These are phyloP conservation scores for Alloascoidea africana DNA, from an alignment of 805 yeast genomes.

Conservation along the genomic window DNA sequence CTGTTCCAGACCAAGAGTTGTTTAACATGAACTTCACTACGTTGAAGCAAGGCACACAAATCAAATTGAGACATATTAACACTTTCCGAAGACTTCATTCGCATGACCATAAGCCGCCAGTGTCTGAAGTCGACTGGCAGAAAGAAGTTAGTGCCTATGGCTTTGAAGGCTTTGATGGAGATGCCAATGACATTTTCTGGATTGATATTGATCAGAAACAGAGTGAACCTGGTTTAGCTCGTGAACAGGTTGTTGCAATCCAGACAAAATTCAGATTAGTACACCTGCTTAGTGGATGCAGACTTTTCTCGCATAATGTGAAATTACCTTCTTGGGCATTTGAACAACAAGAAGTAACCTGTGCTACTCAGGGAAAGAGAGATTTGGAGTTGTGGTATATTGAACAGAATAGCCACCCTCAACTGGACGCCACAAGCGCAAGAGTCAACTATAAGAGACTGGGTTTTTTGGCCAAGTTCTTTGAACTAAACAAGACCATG, in stretches of 20 bases:
- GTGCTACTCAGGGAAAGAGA: slow-evolving; percentile 58
- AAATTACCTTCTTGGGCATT: slow-evolving; percentile 77
- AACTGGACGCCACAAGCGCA: slow-evolving; percentile 13
- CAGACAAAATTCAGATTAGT: slow-evolving; percentile 57
- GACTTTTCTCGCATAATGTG: slow-evolving; percentile 54
- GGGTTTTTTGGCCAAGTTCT: slow-evolving; percentile 32
- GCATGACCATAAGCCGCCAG: slow-evolving; percentile 72
- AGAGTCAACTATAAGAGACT: slow-evolving; percentile 19
- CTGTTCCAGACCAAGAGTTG: slow-evolving; percentile 21
- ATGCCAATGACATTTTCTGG: slow-evolving; percentile 56
- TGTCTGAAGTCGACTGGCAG: slow-evolving; percentile 64
- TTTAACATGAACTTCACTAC: slow-evolving; percentile 16
- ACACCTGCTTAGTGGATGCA: slow-evolving; percentile 56
- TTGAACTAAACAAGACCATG: slow-evolving; percentile 44
- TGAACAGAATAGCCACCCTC: slow-evolving; percentile 49
- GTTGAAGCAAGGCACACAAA: slow-evolving; percentile 33
- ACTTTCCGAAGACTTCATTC: slow-evolving; percentile 67
- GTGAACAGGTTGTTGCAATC: slow-evolving; percentile 31
- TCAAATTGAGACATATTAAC: slow-evolving; percentile 38
- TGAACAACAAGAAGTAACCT: slow-evolving; percentile 77
- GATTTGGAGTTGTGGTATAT: slow-evolving; percentile 61
- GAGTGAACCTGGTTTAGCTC: slow-evolving; percentile 20
- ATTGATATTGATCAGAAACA: slow-evolving; percentile 31
- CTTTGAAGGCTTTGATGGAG: slow-evolving; percentile 43
- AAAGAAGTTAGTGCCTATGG: slow-evolving; percentile 68